Evolutionary conservation across 2,329 filamentous ascomycete species (phyloP), one percentile per base, ranked within the genome.

Genomic region (Rutstroemia sp.): DNA sequence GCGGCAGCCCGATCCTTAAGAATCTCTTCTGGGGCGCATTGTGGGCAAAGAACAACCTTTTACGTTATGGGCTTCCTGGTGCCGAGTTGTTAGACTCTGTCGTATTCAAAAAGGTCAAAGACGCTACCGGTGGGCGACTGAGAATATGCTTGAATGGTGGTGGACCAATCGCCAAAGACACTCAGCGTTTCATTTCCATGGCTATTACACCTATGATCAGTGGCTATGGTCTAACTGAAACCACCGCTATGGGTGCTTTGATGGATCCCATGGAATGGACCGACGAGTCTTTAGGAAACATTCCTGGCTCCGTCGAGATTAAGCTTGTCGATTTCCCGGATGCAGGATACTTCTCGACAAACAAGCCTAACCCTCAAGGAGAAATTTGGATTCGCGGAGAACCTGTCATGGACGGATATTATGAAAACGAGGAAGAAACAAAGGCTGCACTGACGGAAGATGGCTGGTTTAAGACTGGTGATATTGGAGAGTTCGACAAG

Each of bases 201-300:
- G 88, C 92, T 46, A 84, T 99, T 54, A 91, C 90, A 21, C 94
- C 94, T 30, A 96, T 99, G 92, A 85, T 99, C 64, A 83, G 80
- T 62, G 94, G 94, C 10, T 99, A 99, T 70, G 94, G 94, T 59
- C 77, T 99, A 63, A 99, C 94, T 1, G 94, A 99, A 75, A 97
- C 94, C 2, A 85, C 85, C 62, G 90, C 88, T 63, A 91, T 88
- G 77, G 89, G 88, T 58, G 81, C 86, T n/a, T 74, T 94, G 42
- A 88, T 87, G 72, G 89, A 90, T 65, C 92, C 94, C 0, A 75
- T 94, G 63, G 85, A 92, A 63, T 97, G 88, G 85, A 90, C 88
- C 10, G 80, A 88, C 56, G 74, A 79, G 27, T 81, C 89, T 21
- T 82, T 95, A 56, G 94, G 94, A 30, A 85, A 92, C 52, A 79